Conservation (phyloP, 2,329 filamentous ascomycete species). For the Rhynchosporium graminicola region DNA sequence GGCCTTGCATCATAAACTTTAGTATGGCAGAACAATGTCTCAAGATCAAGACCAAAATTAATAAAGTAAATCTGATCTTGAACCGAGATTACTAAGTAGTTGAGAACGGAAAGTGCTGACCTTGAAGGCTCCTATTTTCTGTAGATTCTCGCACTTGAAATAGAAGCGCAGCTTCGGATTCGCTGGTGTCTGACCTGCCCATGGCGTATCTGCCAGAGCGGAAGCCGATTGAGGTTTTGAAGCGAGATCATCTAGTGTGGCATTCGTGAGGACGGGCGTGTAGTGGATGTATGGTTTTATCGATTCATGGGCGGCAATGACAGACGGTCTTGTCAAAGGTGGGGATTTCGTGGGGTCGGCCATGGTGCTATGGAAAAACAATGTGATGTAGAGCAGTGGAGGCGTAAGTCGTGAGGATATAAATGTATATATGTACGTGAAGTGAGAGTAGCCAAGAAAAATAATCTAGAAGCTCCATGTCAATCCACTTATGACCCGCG, state of each 20-base stretch:
- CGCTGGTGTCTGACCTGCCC: conserved; percentile 58
- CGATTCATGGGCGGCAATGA: conserved; percentile 69
- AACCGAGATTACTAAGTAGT: no score
- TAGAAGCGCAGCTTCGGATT: conserved; percentile 71
- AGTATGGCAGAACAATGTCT: no score
- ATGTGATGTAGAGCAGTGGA: neutral
- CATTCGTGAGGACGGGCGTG: conserved; percentile 81
- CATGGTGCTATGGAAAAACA: conserved; percentile 44
- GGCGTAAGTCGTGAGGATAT: neutral
- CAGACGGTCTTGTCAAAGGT: conserved; percentile 71
- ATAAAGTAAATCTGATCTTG: no score
- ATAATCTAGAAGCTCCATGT: conserved; percentile 12
- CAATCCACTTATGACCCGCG: conserved; percentile 6
- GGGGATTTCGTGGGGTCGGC: conserved; percentile 55
- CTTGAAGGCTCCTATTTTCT: conserved; percentile 91
- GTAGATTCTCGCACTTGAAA: conserved; percentile 96
- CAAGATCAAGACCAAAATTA: no score
- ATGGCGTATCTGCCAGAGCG: conserved; percentile 57
- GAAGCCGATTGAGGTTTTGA: conserved; percentile 64
- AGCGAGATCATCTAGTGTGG: conserved; percentile 72
- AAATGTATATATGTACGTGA: conserved; percentile 4
- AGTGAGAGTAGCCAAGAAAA: neutral
- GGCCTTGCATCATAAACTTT: conserved; percentile 43
- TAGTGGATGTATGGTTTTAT: conserved; percentile 77
- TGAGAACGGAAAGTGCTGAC: no score